phyloP scores from a whole-genome alignment of 495 filamentous ascomycete species.

The Chaetomidium leptoderma region DNA sequence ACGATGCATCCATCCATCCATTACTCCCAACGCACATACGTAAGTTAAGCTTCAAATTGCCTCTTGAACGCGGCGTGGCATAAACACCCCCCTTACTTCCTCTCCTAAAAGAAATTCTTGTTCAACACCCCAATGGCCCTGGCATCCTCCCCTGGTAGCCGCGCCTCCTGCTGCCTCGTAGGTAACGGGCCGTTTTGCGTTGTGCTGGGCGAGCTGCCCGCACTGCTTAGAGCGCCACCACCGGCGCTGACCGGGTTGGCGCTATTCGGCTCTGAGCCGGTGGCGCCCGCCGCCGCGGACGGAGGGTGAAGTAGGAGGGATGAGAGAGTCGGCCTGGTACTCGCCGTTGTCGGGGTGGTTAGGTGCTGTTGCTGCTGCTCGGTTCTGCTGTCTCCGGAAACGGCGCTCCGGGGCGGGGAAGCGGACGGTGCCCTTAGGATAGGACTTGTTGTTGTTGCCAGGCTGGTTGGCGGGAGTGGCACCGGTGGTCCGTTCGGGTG shows the following conservation, averaged over 20 bases:
- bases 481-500: background rate
- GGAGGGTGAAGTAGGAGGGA: slow-evolving; percentile 36
- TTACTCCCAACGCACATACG: no score
- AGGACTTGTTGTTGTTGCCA: background rate
- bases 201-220: slow-evolving; percentile 30
- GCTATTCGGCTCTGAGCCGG: slow-evolving; percentile 37
- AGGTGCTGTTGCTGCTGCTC: background rate
- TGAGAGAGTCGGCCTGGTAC: slow-evolving; percentile 15
- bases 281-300: slow-evolving; percentile 4
- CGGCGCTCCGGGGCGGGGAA: slow-evolving; percentile 6
- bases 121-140: slow-evolving; percentile 63
- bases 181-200: no score
- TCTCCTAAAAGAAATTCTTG: slow-evolving; percentile 36
- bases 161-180: background rate
- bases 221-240: slow-evolving; percentile 23
- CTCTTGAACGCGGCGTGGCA: no score
- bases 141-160: slow-evolving; percentile 53
- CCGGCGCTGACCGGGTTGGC: slow-evolving; percentile 32
- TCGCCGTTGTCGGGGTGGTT: background rate
- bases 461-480: background rate
- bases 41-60: no score
- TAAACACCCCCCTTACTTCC: background rate
- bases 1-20: no score
- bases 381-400: background rate
- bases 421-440: background rate